Base-by-base conservation (phyloP, 129 eudicot genomes). In the Logfia minima region DNA sequence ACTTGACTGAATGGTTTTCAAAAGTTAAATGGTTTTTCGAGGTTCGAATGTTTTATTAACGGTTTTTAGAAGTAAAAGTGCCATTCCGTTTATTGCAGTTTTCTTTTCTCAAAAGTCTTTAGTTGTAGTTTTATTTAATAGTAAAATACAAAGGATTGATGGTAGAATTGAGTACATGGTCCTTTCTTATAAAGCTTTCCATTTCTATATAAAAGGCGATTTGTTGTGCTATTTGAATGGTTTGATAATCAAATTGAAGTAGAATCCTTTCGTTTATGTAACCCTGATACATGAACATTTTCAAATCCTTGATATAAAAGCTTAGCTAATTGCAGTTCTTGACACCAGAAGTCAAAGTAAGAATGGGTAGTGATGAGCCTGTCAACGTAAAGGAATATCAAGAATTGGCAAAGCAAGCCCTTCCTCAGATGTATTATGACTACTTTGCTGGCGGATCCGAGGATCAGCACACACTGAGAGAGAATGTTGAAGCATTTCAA, bases 391-490 rank as follows among this genome's bases (percentile, higher is more conserved):
- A 80, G 18, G 98, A 88, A 22, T 92, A 83, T 73, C 89, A 90
- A 79, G 85, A 86, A 79, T 56, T 92, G 62, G 96, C 98, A 60
- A 90, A 74, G 71, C 77, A 26, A 63, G 82, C 81, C 76, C 90
- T 92, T 83, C 98, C 96, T 23, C 90, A 92, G 68, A 92, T 92
- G 98, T 86, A 79, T 61, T 92, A 88, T 67, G 98, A 92, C 82
- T 92, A 17, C 79, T 90, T 71, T 75, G 72, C 90, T 18, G 94
- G 92, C 23, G 96, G 93, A 41, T 86, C 98, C 48, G 98, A 92
- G 79, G 96, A 92, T 83, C 86, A 90, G 77, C 89, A 87, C 83
- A 88, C 98, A 11, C 88, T 90, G 14, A 78, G 79, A 75, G 86
- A 93, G 65, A 90, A 93, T 24, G 71, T 73, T 75, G 85, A 82